Evolutionary conservation across 1,284 basidiomycete species (phyloP).

Genomic region (Leccinum fuscescens): DNA sequence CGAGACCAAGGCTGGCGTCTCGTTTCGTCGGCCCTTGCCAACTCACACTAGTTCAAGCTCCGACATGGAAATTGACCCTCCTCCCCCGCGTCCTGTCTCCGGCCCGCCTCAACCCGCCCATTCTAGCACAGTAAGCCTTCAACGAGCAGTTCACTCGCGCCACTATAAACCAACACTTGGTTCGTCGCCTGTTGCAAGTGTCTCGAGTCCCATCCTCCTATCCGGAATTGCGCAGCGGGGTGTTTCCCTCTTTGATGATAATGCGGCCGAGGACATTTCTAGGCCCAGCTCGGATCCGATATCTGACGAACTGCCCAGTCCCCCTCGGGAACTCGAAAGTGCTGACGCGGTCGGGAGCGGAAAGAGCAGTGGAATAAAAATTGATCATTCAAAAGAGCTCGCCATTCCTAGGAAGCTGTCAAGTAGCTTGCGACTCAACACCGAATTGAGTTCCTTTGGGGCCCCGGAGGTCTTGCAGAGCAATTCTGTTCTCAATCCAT

Average conservation of each 20-base stretch:
- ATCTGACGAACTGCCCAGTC: conserved; percentile 18
- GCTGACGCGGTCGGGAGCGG: conserved; percentile 13
- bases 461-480: conserved; percentile 1
- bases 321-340: conserved; percentile 16
- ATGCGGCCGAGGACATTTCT: conserved; percentile 11
- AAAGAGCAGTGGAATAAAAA: conserved; percentile 2
- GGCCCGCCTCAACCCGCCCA: conserved; percentile 15
- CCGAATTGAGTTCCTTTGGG: background rate
- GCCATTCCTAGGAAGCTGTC: background rate
- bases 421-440: conserved; percentile 4
- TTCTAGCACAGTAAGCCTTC: background rate
- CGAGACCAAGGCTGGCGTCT: conserved; percentile 3
- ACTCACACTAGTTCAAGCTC: conserved; percentile 6
- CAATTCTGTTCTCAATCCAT: background rate
- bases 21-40: conserved; percentile 8
- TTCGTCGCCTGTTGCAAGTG: conserved; percentile 16
- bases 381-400: conserved; percentile 12
- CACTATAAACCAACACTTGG: conserved; percentile 8
- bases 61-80: conserved; percentile 32
- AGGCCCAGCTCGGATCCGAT: conserved; percentile 13
- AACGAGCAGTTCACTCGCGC: background rate
- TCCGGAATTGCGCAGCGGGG: background rate
- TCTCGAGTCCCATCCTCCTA: conserved; percentile 19
- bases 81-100: conserved; percentile 20
- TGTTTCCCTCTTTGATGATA: conserved; percentile 2